These are phyloP conservation scores for Trypanosoma brucei DNA, from an alignment of 208 protist genomes.

Conservation along the genomic window DNA sequence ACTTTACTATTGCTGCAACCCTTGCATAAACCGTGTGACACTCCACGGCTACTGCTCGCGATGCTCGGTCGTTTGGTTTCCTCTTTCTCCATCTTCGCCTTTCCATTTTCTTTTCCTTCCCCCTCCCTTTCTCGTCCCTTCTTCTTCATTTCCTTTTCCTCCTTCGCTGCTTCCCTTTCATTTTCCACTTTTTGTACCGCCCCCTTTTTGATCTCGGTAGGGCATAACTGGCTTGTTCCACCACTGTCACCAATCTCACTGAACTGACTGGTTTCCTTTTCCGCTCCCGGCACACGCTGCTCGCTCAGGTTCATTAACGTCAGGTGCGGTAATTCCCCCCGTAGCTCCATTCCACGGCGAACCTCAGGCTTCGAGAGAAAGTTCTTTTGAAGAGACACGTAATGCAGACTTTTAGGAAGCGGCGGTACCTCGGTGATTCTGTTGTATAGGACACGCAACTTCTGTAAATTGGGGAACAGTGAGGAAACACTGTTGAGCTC, in stretches of 20 bases:
- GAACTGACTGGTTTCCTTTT: background rate
- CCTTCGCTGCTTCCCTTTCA: background rate
- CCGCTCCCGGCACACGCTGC: conserved; percentile 4
- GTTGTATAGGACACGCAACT: conserved; percentile 33
- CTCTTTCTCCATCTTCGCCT: background rate
- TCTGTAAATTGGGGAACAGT: conserved; percentile 35
- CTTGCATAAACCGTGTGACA: too few relatives aligned
- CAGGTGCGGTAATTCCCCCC: conserved; percentile 3
- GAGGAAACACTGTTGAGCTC: conserved; percentile 19
- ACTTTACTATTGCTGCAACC: too few relatives aligned
- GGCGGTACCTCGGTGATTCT: conserved; percentile 8
- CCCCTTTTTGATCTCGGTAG: background rate
- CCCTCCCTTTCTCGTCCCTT: background rate
- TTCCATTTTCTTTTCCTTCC: background rate
- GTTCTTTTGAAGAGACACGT: conserved; percentile 4
- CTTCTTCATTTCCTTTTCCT: background rate
- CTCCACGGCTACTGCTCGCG: too few relatives aligned
- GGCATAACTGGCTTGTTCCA: background rate
- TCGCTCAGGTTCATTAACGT: conserved; percentile 1
- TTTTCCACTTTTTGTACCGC: background rate
- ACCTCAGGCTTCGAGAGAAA: conserved; percentile 5
- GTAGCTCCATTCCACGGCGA: background rate
- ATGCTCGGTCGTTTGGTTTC: background rate
- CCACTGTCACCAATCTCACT: background rate
- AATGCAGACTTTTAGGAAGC: conserved; percentile 10